Percentiles rank a stretch among this genome's conserved stretches.
Conservation (phyloP, 345 rosid species). For the Populus ilicifolia region DNA sequence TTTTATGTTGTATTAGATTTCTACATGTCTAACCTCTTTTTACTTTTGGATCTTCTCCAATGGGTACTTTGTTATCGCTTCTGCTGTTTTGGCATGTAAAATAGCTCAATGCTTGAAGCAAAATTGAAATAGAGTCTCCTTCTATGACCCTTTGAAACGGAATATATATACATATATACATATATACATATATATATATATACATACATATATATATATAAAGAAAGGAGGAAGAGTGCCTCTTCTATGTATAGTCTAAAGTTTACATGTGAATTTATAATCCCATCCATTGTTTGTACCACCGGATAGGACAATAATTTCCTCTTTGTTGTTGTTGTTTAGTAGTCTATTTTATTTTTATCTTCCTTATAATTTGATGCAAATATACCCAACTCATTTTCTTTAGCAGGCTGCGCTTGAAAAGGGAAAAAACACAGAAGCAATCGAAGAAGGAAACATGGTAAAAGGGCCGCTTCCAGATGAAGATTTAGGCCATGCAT, state of each 20-base stretch:
- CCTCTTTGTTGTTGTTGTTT: background rate
- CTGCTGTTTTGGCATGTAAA: background rate
- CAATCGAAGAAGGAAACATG: slow-evolving; percentile 32
- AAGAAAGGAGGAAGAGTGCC: no score
- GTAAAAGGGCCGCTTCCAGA: slow-evolving; percentile 31
- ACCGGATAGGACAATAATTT: no score
- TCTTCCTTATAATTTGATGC: background rate
- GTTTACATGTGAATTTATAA: no score
- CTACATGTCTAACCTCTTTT: background rate
- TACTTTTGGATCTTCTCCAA: background rate
- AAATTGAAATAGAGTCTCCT: background rate
- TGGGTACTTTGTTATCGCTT: background rate
- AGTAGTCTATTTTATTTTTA: background rate
- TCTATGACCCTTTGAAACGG: no score
- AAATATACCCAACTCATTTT: background rate
- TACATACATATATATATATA: no score
- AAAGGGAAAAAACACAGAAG: slow-evolving; percentile 53
- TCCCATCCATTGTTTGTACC: no score
- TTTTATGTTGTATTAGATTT: background rate
- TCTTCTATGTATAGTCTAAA: no score
- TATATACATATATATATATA: no score
- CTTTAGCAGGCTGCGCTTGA: slow-evolving; percentile 64
- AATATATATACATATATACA: no score
- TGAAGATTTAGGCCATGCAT: slow-evolving; percentile 31
- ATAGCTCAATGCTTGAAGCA: background rate